Conservation (phyloP, 768 basidiomycete species). For the Trametes maxima region DNA sequence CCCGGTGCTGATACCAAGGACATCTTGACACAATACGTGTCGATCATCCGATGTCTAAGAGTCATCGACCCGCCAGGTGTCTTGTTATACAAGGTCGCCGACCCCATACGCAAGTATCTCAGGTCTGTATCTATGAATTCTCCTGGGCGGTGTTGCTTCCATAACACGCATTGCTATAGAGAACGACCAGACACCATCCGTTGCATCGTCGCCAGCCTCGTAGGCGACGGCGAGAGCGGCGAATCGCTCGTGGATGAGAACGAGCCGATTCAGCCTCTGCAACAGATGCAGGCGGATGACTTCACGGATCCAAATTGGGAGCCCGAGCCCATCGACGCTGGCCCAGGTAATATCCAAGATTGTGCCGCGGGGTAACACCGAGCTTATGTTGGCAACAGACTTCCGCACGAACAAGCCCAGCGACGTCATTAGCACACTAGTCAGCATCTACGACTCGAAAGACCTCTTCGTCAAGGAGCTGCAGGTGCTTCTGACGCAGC, state of each 20-base stretch:
- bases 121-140: slow-evolving; percentile 48
- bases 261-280: slow-evolving; percentile 76
- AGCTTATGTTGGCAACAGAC: slow-evolving; percentile 46
- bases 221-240: slow-evolving; percentile 81
- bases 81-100: slow-evolving; percentile 89
- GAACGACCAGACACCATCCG: slow-evolving; percentile 92
- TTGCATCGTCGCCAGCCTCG: slow-evolving; percentile 88
- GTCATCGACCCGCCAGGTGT: slow-evolving; percentile 93
- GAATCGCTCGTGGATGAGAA: slow-evolving; percentile 85
- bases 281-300: slow-evolving; percentile 79
- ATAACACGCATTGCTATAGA: slow-evolving; percentile 40
- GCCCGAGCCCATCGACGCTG: slow-evolving; percentile 95
- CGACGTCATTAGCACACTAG: slow-evolving; percentile 94
- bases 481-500: slow-evolving; percentile 87
- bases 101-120: slow-evolving; percentile 88
- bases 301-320: slow-evolving; percentile 93
- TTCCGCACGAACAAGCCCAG: slow-evolving; percentile 90
- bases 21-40: slow-evolving; percentile 88
- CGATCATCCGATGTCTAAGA: slow-evolving; percentile 87
- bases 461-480: slow-evolving; percentile 96
- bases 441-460: slow-evolving; percentile 96
- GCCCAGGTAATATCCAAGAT: slow-evolving; percentile 62
- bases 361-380: not conserved
- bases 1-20: slow-evolving; percentile 95
- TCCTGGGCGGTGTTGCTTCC: not conserved